Evolutionary conservation across 805 yeast species (phyloP).

Genomic region (Saccharomyces mikatae): DNA sequence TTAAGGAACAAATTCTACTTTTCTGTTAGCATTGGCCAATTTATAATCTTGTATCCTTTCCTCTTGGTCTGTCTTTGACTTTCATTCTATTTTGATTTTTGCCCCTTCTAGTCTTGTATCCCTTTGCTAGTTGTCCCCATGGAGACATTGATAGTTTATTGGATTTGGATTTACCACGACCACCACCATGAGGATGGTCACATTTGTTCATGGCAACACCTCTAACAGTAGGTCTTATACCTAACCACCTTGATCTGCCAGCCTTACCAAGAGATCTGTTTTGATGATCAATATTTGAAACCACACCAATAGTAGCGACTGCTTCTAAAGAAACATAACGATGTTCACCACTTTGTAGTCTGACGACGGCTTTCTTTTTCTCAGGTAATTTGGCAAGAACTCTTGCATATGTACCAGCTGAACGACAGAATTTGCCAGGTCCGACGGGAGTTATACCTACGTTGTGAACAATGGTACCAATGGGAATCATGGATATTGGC

Average conservation of each 20-base stretch:
- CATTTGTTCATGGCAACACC: constrained; percentile 97
- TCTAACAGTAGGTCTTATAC: constrained; percentile 90
- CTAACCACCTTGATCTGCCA: constrained; percentile 86
- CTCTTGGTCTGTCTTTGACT: constrained; percentile 88
- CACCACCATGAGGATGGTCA: constrained; percentile 99
- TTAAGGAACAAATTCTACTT: neutral
- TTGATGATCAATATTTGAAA: constrained; percentile 88
- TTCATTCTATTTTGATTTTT: constrained; percentile 75
- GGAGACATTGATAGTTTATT: constrained; percentile 90
- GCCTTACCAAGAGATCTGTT: constrained; percentile 90
- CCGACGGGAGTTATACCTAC: constrained; percentile 73
- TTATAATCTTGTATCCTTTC: constrained; percentile 35
- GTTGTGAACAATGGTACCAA: constrained; percentile 83
- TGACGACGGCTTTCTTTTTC: constrained; percentile 62
- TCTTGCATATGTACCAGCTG: constrained; percentile 94
- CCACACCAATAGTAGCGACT: constrained; percentile 89
- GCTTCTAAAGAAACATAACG: constrained; percentile 80
- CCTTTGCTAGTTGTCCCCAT: constrained; percentile 91
- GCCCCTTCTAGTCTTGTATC: constrained; percentile 90
- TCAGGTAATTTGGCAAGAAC: constrained; percentile 70
- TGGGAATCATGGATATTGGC: constrained; percentile 88
- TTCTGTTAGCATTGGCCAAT: constrained; percentile 2
- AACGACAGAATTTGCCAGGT: constrained; percentile 79
- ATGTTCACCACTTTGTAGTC: constrained; percentile 87
- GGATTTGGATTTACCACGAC: constrained; percentile 97